Percentiles rank a stretch among this genome's conserved stretches.
These are phyloP conservation scores for Cyclospora cayetanensis DNA, from an alignment of 169 alveolate genomes.

Conservation along the genomic window DNA sequence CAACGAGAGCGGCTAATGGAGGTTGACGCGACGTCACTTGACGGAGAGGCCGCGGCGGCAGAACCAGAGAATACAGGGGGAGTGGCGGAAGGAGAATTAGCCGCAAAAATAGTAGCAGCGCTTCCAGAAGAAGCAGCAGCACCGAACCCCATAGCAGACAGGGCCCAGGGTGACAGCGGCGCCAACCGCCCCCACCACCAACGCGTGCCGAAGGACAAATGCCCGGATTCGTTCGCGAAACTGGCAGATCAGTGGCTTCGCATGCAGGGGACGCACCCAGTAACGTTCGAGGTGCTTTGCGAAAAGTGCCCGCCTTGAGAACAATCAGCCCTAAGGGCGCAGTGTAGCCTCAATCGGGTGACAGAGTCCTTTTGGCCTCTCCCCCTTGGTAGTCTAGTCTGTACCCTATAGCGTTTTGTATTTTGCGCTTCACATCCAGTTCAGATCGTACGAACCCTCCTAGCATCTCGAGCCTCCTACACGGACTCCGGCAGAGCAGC, in stretches of 20 bases:
- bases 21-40: not conserved
- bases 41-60: not conserved
- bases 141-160: not conserved
- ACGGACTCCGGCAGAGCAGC: no score
- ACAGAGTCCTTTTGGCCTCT: no score
- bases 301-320: not conserved
- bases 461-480: no score
- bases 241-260: conserved; percentile 57
- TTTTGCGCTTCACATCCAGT: no score
- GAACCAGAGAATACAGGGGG: not conserved
- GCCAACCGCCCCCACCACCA: not conserved
- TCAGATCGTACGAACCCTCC: no score
- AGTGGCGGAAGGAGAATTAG: not conserved
- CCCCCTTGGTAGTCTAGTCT: no score
- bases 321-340: not conserved
- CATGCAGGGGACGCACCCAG: conserved; percentile 15
- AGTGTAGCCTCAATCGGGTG: no score
- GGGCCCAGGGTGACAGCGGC: not conserved
- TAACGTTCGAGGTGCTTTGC: not conserved
- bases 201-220: not conserved
- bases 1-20: not conserved
- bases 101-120: not conserved
- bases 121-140: conserved; percentile 7
- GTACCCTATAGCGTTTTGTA: no score
- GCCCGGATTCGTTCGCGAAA: not conserved